These are phyloP conservation scores for Echinochloa phyllopogon DNA, from an alignment of 176 grass and related monocot species.

Conservation along the genomic window DNA sequence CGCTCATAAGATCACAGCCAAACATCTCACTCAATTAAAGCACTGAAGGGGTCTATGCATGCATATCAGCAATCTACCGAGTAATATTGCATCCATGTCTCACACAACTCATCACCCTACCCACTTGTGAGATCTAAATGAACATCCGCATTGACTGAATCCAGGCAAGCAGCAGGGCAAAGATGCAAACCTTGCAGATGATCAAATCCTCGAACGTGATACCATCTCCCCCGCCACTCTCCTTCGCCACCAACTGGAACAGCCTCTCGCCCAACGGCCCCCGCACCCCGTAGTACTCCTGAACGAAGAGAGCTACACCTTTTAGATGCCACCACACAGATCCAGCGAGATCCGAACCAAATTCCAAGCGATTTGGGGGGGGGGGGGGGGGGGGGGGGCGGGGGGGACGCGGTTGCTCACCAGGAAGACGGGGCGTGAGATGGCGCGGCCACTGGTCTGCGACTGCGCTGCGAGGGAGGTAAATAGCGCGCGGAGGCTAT, in stretches of 20 bases:
- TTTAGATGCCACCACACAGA: conserved; percentile 32
- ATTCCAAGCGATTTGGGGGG: not conserved
- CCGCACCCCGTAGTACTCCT: conserved; percentile 74
- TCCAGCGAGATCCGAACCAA: conserved; percentile 1
- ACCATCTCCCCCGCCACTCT: conserved; percentile 59
- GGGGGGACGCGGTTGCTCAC: conserved; percentile 29
- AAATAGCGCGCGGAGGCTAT: conserved; percentile 67
- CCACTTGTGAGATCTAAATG: not conserved
- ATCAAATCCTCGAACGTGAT: conserved; percentile 79
- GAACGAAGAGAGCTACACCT: not conserved
- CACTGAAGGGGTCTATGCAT: not conserved
- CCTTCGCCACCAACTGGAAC: conserved; percentile 71
- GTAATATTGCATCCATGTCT: not conserved
- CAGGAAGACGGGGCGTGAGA: conserved; percentile 75
- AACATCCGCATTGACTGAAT: not conserved
- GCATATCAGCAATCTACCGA: not conserved
- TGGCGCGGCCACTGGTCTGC: conserved; percentile 54
- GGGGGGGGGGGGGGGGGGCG: too few relatives aligned
- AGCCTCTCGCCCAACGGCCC: conserved; percentile 63
- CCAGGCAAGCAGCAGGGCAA: not conserved
- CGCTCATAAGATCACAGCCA: not conserved
- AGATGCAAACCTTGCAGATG: conserved; percentile 66
- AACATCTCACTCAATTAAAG: not conserved
- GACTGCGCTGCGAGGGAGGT: conserved; percentile 70
- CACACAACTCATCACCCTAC: too few relatives aligned